phyloP scores from a whole-genome alignment of 2,329 filamentous ascomycete species.

The Sphaerulina populicola region DNA sequence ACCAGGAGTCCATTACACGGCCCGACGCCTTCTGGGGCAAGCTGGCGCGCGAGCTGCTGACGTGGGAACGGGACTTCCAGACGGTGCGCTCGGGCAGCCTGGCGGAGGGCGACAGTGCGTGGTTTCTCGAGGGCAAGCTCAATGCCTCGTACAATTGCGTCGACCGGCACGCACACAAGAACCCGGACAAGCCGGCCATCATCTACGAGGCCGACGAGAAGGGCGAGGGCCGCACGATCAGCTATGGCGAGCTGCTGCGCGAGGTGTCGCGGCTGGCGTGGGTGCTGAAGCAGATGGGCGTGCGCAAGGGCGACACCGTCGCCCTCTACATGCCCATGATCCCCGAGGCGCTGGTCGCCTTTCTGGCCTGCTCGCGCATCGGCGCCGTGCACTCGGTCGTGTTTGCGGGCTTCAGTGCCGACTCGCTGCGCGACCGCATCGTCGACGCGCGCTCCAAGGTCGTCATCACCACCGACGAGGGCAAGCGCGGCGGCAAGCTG shows the following conservation, averaged over 20 bases:
- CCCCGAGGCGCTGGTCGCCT: conserved; percentile 83
- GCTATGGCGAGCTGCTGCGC: conserved; percentile 84
- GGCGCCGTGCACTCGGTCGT: conserved; percentile 95
- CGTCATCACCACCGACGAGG: conserved; percentile 94
- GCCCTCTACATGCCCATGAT: conserved; percentile 99
- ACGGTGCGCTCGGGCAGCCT: conserved; percentile 76
- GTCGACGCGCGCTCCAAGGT: conserved; percentile 84
- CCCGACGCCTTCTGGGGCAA: conserved; percentile 85
- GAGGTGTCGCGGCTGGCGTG: conserved; percentile 83
- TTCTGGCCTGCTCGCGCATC: conserved; percentile 84
- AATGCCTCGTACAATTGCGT: conserved; percentile 98
- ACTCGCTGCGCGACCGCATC: conserved; percentile 91
- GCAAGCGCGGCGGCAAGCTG: conserved; percentile 92
- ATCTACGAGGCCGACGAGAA: conserved; percentile 98
- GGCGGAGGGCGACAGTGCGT: conserved; percentile 71
- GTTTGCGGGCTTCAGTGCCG: conserved; percentile 94
- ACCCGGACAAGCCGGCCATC: conserved; percentile 88
- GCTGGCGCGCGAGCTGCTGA: conserved; percentile 77
- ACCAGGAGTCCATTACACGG: conserved; percentile 78
- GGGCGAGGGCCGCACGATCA: conserved; percentile 76
- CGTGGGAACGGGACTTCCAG: conserved; percentile 85
- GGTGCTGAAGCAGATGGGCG: conserved; percentile 88
- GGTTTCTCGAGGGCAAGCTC: conserved; percentile 88
- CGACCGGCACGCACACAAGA: conserved; percentile 90
- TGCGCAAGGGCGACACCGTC: conserved; percentile 93